These are phyloP conservation scores for Trichoderma brevicompactum DNA, from an alignment of 2,329 filamentous ascomycete species.

Conservation along the genomic window DNA sequence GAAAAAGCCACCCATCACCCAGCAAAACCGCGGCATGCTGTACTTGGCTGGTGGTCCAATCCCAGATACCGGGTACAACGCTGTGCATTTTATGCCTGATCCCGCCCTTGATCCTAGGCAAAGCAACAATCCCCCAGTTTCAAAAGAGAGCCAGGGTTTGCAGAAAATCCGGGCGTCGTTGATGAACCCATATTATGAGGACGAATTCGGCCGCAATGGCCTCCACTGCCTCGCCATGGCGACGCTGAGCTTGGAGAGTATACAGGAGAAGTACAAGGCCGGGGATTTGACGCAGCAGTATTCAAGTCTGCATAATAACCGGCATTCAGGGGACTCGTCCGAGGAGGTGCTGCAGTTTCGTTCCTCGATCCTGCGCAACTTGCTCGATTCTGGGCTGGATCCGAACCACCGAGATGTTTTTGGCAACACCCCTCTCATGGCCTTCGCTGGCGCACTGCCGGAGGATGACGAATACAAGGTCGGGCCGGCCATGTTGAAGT, in stretches of 20 bases:
- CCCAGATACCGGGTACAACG: not conserved
- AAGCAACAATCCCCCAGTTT: slow-evolving; percentile 23
- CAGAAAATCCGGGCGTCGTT: slow-evolving; percentile 32
- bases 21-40: not conserved
- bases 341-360: slow-evolving; percentile 39
- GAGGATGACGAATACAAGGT: slow-evolving; percentile 56
- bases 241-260: slow-evolving; percentile 48
- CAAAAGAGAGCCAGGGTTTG: slow-evolving; percentile 35
- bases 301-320: slow-evolving; percentile 32
- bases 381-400: slow-evolving; percentile 49
- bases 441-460: slow-evolving; percentile 55
- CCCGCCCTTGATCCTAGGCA: slow-evolving; percentile 2
- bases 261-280: slow-evolving; percentile 41
- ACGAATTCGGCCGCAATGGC: slow-evolving; percentile 55
- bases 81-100: slow-evolving; percentile 15
- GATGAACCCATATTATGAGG: slow-evolving; percentile 34
- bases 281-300: slow-evolving; percentile 20
- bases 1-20: slow-evolving; percentile 33
- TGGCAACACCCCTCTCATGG: slow-evolving; percentile 61
- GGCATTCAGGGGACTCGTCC: slow-evolving; percentile 43
- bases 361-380: slow-evolving; percentile 33
- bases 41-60: too few species aligned
- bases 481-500: slow-evolving; percentile 51
- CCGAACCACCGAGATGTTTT: slow-evolving; percentile 57
- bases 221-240: slow-evolving; percentile 63